Conservation (phyloP, 1,139 yeast species). For the Wickerhamomyces sp. region DNA sequence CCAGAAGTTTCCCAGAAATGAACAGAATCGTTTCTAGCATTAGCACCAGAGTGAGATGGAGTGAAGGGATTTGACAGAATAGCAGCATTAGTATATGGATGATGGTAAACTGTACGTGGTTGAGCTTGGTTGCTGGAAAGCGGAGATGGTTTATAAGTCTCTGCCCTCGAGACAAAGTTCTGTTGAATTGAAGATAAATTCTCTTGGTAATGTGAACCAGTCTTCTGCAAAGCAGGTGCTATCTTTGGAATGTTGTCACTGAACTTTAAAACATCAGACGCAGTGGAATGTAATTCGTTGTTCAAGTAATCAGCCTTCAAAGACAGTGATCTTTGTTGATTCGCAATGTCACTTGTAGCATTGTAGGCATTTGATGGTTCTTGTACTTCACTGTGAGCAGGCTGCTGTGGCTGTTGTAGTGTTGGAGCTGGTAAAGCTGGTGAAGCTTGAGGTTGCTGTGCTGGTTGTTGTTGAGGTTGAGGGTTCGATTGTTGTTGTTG, state of each 20-base stretch:
- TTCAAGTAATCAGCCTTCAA: slow-evolving; percentile 11
- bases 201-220: slow-evolving; percentile 12
- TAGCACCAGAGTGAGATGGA: slow-evolving; percentile 1
- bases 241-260: slow-evolving; percentile 21
- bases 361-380: slow-evolving; percentile 3
- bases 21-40: slow-evolving; percentile 14
- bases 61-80: slow-evolving; percentile 9
- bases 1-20: slow-evolving; percentile 22
- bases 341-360: slow-evolving; percentile 11
- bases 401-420: not conserved
- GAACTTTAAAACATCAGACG: slow-evolving; percentile 18
- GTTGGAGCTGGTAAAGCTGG: slow-evolving; percentile 4
- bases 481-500: slow-evolving; percentile 3
- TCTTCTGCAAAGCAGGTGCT: slow-evolving; percentile 15
- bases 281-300: slow-evolving; percentile 14
- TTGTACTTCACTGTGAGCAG: no score
- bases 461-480: slow-evolving; percentile 6
- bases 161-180: slow-evolving; percentile 19
- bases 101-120: slow-evolving; percentile 1
- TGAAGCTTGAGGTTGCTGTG: slow-evolving; percentile 1
- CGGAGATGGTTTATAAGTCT: slow-evolving; percentile 11
- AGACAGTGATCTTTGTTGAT: slow-evolving; percentile 12
- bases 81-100: slow-evolving; percentile 3
- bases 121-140: slow-evolving; percentile 2
- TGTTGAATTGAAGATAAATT: slow-evolving; percentile 15